Percentiles rank a stretch among this genome's conserved stretches.
Conservation (phyloP, 2,329 filamentous ascomycete species). For the Cordyceps farinosa region DNA sequence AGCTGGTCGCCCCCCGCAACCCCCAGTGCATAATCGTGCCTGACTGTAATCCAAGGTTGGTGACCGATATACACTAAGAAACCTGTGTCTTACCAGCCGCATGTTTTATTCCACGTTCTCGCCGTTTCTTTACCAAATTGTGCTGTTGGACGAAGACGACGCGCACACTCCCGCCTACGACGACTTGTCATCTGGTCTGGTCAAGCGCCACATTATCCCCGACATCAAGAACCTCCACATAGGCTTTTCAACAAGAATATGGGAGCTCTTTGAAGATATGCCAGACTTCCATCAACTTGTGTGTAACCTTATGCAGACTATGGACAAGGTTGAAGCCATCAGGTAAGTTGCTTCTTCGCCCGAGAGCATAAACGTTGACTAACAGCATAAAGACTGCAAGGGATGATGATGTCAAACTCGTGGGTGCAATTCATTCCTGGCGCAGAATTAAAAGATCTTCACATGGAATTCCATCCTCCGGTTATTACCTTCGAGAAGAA, state of each 20-base stretch:
- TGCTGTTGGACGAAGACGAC: not conserved
- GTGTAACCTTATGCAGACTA: not conserved
- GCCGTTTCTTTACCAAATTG: not conserved
- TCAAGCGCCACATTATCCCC: not conserved
- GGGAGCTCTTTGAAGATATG: not conserved
- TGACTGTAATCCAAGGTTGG: not conserved
- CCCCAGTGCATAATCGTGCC: too few species aligned
- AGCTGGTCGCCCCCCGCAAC: not conserved
- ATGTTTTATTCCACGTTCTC: not conserved
- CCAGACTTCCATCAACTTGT: not conserved
- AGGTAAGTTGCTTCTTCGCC: not conserved
- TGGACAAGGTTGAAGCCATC: not conserved
- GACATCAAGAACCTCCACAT: not conserved
- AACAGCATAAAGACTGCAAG: not conserved
- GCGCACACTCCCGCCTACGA: not conserved
- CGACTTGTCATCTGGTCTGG: not conserved
- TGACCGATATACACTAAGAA: not conserved
- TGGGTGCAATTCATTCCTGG: not conserved
- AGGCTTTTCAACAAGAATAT: not conserved
- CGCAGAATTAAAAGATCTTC: not conserved
- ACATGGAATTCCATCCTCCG: not conserved
- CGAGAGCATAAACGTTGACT: not conserved
- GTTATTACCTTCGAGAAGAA: not conserved
- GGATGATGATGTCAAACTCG: not conserved
- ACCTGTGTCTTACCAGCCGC: not conserved